phyloP scores from a whole-genome alignment of 495 filamentous ascomycete species.

The Tuber calosporum region DNA sequence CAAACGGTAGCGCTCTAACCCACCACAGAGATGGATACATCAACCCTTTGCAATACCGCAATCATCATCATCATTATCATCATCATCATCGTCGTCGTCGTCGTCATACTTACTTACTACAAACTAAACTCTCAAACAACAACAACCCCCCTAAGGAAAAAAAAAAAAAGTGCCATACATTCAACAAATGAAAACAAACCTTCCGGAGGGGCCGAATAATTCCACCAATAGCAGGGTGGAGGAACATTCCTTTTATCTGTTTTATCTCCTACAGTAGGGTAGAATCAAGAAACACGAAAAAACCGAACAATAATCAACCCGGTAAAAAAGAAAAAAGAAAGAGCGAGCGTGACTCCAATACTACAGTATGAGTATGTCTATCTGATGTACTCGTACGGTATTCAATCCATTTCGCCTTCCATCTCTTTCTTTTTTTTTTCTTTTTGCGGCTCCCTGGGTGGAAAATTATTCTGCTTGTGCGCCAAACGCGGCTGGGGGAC shows the following conservation, averaged over 20 bases:
- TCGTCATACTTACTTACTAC: no score
- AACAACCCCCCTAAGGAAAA: not conserved
- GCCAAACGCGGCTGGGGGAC: constrained; percentile 30
- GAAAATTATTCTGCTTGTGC: constrained; percentile 12
- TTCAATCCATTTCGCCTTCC: not conserved
- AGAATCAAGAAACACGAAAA: not conserved
- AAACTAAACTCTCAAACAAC: not conserved
- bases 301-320: not conserved
- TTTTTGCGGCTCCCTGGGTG: not conserved
- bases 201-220: not conserved
- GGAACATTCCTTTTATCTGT: not conserved
- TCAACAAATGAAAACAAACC: not conserved
- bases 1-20: not conserved
- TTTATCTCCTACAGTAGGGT: not conserved
- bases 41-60: not conserved
- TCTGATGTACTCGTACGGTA: no score
- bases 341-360: not conserved
- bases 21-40: not conserved
- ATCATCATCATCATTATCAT: not conserved
- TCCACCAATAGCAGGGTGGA: not conserved
- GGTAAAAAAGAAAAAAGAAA: not conserved
- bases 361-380: not conserved
- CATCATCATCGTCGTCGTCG: no score
- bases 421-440: not conserved
- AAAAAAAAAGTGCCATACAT: not conserved